Base-by-base conservation (phyloP, 495 filamentous ascomycete genomes). In the Echria macrotheca region DNA sequence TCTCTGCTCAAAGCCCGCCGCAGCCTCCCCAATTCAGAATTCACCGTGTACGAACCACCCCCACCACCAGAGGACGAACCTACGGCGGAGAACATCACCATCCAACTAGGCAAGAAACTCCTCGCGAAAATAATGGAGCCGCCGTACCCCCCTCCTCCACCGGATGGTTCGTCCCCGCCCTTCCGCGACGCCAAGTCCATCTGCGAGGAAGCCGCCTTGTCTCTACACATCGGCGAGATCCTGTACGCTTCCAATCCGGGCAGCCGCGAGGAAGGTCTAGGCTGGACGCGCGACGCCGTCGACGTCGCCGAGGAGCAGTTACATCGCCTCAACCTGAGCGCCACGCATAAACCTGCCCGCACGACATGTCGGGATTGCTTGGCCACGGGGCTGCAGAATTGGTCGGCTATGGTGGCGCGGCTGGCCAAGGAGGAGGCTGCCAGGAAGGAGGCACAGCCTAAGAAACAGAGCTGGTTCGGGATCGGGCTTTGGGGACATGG, bases 141-240 rank as follows among this genome's bases (percentile, higher is more conserved):
- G 0, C 64, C 74, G 35, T 91, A 85, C 60, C 89, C 90, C 0
- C 60, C 77, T 0, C 75, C 83, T 0, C 81, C 79, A 0, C 68
- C 75, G 7, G 79, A 84, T 22, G 89, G 89, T 23, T 76, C 85
- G 37, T 64, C 75, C 12, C 76, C 84, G 0, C 81, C 87, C 0
- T 44, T 72, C 3, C 82, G 85, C 26, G 76, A 77, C 24, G 47
- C 75, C 0, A 68, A 69, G 21, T 81, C 85, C 44, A 67, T 75
- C 23, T 96, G 93, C 73, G 85, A 89, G 42, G 88, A 95, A 63
- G 89, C 89, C 3, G 86, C 77, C 5, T 68, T 96, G 3, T 86
- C 90, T 81, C 76, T 85, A 15, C 89, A 95, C 66, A 89, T 98
- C 48, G 94, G 91, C 46, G 93, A 98, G 70, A 90, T 97, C 52